Base-by-base conservation (phyloP, 805 yeast genomes). In the Ogataea trehalophila region DNA sequence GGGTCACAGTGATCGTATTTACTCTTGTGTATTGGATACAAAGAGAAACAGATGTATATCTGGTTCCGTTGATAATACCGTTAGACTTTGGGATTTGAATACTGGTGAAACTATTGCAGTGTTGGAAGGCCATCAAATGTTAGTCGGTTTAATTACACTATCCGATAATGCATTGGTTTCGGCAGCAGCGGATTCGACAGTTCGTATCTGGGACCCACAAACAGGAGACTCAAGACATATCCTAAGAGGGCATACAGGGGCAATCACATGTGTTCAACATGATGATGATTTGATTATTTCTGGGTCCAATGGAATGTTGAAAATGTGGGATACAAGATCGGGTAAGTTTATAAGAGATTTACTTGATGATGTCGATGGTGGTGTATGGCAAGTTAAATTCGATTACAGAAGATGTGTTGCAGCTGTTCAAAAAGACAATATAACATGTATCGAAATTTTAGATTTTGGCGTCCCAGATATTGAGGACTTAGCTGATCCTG, bases 151-250 rank as follows among this genome's bases (percentile, higher is more conserved):
- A 40, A 72, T 92, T 26, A 88, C 87, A 40, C 75, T 91, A 8
- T 81, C 89, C 6, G 82, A 85, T 23, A 81, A 84, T 34, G 82
- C 80, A 42, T 71, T 94, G 13, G 95, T 92, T 1, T 85, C 95
- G 40, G 99, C 97, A 0, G 98, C 97, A 2, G 98, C 98, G 0
- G 99, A 94, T 65, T 80, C 94, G 3, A 84, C 97, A 0, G 73
- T 94, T 38, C 76, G 97, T 44, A 84, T 92, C 2, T 94, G 99
- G 99, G 86, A 94, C 61, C 94, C 97, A 1, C 79, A 79, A 26
- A 77, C 83, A 8, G 90, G 87, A 29, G 75, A 76, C 18, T 79
- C 87, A 38, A 71, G 73, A 43, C 79, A 80, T 60, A 79, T 85
- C 42, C 76, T 90, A 49, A 84, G 86, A 45, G 95, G 96, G 33